Conservation (phyloP, 192 early-diverging fungal species). For the Dispira simplex region DNA sequence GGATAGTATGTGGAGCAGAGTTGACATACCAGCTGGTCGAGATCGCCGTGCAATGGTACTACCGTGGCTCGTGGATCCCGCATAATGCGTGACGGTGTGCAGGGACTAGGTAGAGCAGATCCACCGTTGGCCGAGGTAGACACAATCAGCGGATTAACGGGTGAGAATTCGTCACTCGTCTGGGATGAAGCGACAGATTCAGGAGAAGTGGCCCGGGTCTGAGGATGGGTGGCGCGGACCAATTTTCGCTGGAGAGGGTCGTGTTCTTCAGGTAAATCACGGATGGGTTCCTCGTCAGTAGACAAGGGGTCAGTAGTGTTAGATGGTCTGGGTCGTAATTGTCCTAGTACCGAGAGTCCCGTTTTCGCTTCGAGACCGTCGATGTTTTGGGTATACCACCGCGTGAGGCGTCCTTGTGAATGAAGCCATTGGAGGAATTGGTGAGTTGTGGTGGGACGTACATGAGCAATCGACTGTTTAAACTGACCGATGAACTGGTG, state of each 20-base stretch:
- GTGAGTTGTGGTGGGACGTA: slow-evolving; percentile 34
- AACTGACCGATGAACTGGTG: slow-evolving; percentile 41
- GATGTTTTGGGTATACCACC: slow-evolving; percentile 57
- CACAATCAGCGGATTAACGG: neutral
- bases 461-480: slow-evolving; percentile 29
- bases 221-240: neutral
- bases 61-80: slow-evolving; percentile 14
- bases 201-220: neutral
- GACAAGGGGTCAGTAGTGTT: neutral
- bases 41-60: slow-evolving; percentile 45
- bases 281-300: neutral
- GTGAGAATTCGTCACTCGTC: neutral
- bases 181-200: neutral
- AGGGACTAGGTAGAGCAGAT: slow-evolving; percentile 1
- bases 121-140: neutral
- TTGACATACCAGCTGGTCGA: slow-evolving; percentile 36
- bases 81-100: slow-evolving; percentile 5
- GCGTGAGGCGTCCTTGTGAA: slow-evolving; percentile 25
- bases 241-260: slow-evolving; percentile 2
- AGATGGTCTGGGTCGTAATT: neutral
- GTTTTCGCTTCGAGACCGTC: slow-evolving; percentile 36
- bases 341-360: slow-evolving; percentile 13
- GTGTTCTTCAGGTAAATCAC: too few species aligned
- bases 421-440: slow-evolving; percentile 31
- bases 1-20: slow-evolving; percentile 24